Base-by-base conservation (phyloP, 306 rosid species). In the Herpetospermum pedunculosum region DNA sequence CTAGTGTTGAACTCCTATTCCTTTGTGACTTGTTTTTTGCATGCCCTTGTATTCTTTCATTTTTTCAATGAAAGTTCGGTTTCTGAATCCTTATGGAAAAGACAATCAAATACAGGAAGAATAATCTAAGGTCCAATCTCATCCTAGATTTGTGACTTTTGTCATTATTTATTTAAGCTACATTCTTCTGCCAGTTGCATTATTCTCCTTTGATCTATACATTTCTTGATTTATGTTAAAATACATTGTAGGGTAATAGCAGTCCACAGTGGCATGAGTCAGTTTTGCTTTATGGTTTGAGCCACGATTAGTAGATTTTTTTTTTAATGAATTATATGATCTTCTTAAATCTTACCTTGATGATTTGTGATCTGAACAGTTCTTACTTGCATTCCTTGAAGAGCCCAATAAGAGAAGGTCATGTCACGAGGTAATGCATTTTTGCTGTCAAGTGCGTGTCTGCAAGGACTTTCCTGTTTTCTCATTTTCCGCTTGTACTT, bases 401-500 rank as follows among this genome's bases (percentile, higher is more conserved):
- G 85, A 83, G 79, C 83, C 81, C 41, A 44, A 46, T 75, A 83
- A 75, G 75, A 84, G 76, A 75, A 84, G 82, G 73, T 70, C 64
- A 57, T 70, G 79, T 64, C 89, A 88, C 1, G 91, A 84, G 96
- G 99, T 94, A 44, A 55, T 25, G 44, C 47, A 12, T 70, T 37
- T 1, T 18, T 70, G 23, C 57, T 23, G 6, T 38, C 60, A 40
- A 46, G 57, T 72, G 38, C 46, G 59, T 26, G 40, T 70, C 62
- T 18, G 16, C 52, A 46, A 38, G 49, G 23, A 11, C 68, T 68
- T 9, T 37, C 69, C 68, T 41, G n/a, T 77, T 60, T 25, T 29
- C 54, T 55, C 69, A 70, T 43, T 78, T 47, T 76, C 4, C 50
- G 72, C 38, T 71, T 76, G 48, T n/a, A 13, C 71, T 80, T 83